Evolutionary conservation across 306 rosid genomes (phyloP), one percentile per base, ranked within the genome.

Genomic region (Abrus pulchellus): DNA sequence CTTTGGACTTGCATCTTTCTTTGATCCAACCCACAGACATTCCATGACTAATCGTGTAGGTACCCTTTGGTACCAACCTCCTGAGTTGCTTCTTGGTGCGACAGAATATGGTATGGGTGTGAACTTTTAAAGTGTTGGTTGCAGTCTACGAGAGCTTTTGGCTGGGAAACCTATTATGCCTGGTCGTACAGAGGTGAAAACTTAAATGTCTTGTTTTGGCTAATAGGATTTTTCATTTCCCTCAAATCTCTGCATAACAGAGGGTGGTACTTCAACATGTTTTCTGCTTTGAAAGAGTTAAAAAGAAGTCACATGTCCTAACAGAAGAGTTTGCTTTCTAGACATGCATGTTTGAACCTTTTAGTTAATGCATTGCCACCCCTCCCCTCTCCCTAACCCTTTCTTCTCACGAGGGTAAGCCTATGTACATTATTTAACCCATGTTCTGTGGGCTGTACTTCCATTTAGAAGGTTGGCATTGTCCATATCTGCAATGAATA

Each of bases 151-250:
- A 11, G 98, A 94, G 90, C 83, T 94, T 78, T 84, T 92, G 85
- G 90, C 92, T 53, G 94, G 97, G 91, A 92, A 89, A 86, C 97
- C 98, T 75, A 90, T 94, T 68, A 90, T 94, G 97, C 98, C 98
- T 44, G 98, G 98, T 64, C 97, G 98, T 48, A 94, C 97, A 29
- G 98, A 94, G 98, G 98, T 94, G 82, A 83, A 61, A 57, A 49
- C 64, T 75, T 63, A 29, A 68, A 45, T 60, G 20, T 57, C 78
- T 50, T 68, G 47, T 82, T 70, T 75, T 59, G 43, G 14, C 75
- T 74, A 60, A 43, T 71, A 61, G 57, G 40, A 59, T 50, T 80
- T 75, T 69, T 65, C 54, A 11, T 75, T 75, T 71, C 82, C 65
- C 61, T 73, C 45, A 50, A 65, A 38, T 64, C n/a, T 80, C n/a